phyloP scores from a whole-genome alignment of 2,329 filamentous ascomycete genomes.

The Botrytis elliptica region DNA sequence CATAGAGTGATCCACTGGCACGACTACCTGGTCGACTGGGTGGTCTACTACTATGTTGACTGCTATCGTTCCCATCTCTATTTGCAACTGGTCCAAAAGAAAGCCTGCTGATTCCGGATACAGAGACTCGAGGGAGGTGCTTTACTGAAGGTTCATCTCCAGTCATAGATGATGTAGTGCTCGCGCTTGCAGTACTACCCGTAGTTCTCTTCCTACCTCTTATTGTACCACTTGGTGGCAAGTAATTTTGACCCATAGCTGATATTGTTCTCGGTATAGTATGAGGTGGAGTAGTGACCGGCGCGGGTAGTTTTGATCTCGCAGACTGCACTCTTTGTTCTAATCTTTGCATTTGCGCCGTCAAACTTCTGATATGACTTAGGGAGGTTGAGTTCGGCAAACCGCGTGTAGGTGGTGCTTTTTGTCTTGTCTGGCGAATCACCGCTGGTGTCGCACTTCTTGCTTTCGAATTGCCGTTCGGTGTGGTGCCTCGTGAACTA shows the following conservation, averaged over 20 bases:
- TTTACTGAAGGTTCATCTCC: constrained; percentile 41
- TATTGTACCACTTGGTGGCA: constrained; percentile 60
- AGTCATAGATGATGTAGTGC: constrained; percentile 30
- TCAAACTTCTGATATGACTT: constrained; percentile 88
- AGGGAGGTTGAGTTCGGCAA: constrained; percentile 68
- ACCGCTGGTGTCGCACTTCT: constrained; percentile 40
- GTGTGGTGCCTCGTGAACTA: constrained; percentile 31
- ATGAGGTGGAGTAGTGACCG: constrained; percentile 73
- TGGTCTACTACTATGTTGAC: constrained; percentile 23
- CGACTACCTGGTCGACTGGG: constrained; percentile 37
- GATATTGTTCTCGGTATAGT: constrained; percentile 64
- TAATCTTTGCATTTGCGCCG: constrained; percentile 94
- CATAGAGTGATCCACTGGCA: constrained; percentile 34
- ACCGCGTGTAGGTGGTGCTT: constrained; percentile 41
- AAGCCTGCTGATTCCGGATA: constrained; percentile 60
- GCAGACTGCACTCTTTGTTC: constrained; percentile 91
- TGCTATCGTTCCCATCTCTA: constrained; percentile 39
- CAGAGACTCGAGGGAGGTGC: constrained; percentile 59
- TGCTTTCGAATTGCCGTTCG: constrained; percentile 27
- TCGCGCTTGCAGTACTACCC: constrained; percentile 44
- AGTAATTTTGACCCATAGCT: constrained; percentile 42
- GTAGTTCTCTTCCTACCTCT: constrained; percentile 68
- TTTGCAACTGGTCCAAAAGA: constrained; percentile 63
- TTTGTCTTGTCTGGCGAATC: constrained; percentile 44
- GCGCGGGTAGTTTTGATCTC: constrained; percentile 85